phyloP scores from a whole-genome alignment of 768 basidiomycete species.

The Postia placenta region DNA sequence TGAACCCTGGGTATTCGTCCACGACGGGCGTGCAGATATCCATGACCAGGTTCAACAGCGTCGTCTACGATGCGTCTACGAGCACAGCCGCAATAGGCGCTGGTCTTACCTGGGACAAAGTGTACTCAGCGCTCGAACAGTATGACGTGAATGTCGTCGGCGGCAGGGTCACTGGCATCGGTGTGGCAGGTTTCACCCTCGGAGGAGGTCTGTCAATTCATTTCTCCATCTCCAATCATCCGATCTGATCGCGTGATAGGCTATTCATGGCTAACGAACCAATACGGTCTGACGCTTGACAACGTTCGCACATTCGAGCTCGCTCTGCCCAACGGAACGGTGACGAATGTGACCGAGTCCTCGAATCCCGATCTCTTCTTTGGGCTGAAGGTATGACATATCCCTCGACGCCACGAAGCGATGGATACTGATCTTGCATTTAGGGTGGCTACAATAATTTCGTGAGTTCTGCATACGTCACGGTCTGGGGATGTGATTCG shows the following conservation, averaged over 20 bases:
- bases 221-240: background rate
- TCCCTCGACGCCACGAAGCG: background rate
- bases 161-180: conserved; percentile 45
- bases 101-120: conserved; percentile 58
- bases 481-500: background rate
- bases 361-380: conserved; percentile 36
- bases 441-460: conserved; percentile 65
- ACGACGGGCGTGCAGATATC: conserved; percentile 30
- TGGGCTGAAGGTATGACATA: conserved; percentile 31
- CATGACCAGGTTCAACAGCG: conserved; percentile 24
- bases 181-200: conserved; percentile 28
- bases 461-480: conserved; percentile 20
- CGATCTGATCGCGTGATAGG: conserved; percentile 29
- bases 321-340: conserved; percentile 47
- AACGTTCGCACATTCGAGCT: conserved; percentile 48
- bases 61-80: conserved; percentile 17
- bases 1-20: conserved; percentile 30
- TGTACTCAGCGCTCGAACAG: conserved; percentile 47
- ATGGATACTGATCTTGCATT: background rate
- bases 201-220: conserved; percentile 43
- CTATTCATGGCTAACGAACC: conserved; percentile 60
- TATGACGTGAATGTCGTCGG: conserved; percentile 45
- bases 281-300: conserved; percentile 52
- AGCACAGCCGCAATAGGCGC: conserved; percentile 27
- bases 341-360: conserved; percentile 26